Evolutionary conservation across 768 basidiomycete species (phyloP), one percentile per base, ranked within the genome.

Genomic region (Tricholoma matsutake): DNA sequence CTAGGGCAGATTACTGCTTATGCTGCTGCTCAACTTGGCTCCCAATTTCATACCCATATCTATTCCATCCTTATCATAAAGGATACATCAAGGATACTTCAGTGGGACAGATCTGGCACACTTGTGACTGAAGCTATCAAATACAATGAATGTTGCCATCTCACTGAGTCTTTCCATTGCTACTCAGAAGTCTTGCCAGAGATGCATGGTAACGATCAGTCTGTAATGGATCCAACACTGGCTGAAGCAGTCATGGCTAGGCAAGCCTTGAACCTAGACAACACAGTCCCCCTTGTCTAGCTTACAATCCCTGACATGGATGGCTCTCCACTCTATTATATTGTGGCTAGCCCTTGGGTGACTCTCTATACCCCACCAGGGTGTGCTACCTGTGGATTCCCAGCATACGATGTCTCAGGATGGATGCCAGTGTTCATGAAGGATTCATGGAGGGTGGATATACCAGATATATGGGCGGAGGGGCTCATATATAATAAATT

Each of bases 1-100:
- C 43, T 67, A 25, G 61, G 67, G 2, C 64, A 67, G 54, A 65
- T 68, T n/a, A 62, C 67, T 0, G 28, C 54, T 22, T 68, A 65
- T n/a, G n/a, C n/a, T 6, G 56, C 67, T 31, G 62, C 67, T 22
- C 67, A 68, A 4, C 55, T 63, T 11, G 56, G 58, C 4, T 35
- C 59, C 25, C 67, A 68, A 63, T 68, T 62, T 45, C 53, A 56
- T 32, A 47, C 61, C n/a, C 67, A 68, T 28, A 29, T 52, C 10
- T 63, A 63, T 29, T 65, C 53, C 1, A 28, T 68, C 45, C 62
- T 68, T 25, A 37, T 67, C 11, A 20, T 67, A 18, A 25, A 8
- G 10, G 13, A 22, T 11, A 28, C 39, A 54, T 54, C 63, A 18
- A 35, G 35, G 8, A 52, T 67, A 14, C 57, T 67, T 45, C n/a